Conservation (phyloP, 225 moss, liverwort and hornwort genomes). For the Climacium dendroides region DNA sequence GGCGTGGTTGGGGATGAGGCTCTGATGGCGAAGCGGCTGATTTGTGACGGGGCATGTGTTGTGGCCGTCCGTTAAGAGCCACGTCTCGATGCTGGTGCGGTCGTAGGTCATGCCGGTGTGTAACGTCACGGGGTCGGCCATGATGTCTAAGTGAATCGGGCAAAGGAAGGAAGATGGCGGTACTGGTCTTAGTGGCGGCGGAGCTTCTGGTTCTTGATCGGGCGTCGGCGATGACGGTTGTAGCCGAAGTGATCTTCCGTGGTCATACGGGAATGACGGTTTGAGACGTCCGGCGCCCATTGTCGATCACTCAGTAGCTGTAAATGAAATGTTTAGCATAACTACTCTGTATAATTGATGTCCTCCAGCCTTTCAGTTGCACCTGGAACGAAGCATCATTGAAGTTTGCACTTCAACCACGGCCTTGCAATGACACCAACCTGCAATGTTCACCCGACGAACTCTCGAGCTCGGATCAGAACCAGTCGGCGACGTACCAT, state of each 20-base stretch:
- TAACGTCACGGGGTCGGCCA: constrained; percentile 63
- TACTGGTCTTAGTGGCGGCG: not conserved
- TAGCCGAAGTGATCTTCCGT: not conserved
- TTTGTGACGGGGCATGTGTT: constrained; percentile 54
- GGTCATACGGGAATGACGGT: not conserved
- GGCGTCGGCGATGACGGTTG: not conserved
- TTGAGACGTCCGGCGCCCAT: not conserved
- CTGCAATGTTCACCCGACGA: not conserved
- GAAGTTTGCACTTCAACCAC: not conserved
- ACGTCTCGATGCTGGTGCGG: constrained; percentile 52
- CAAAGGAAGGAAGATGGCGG: constrained; percentile 49
- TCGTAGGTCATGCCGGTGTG: constrained; percentile 76
- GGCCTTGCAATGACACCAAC: not conserved
- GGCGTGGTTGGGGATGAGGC: constrained; percentile 58
- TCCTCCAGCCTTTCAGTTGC: not conserved
- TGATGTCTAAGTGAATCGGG: constrained; percentile 66
- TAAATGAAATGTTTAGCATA: too few relatives aligned
- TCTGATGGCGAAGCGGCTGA: constrained; percentile 19
- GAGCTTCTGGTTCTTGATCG: not conserved
- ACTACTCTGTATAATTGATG: not conserved
- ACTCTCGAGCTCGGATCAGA: not conserved
- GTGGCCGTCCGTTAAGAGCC: constrained; percentile 43
- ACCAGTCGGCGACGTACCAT: not conserved
- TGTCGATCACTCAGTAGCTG: not conserved
- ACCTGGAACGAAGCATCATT: not conserved